Base-by-base conservation (phyloP, 106 monocot species). In the Dendrobium huoshanense region DNA sequence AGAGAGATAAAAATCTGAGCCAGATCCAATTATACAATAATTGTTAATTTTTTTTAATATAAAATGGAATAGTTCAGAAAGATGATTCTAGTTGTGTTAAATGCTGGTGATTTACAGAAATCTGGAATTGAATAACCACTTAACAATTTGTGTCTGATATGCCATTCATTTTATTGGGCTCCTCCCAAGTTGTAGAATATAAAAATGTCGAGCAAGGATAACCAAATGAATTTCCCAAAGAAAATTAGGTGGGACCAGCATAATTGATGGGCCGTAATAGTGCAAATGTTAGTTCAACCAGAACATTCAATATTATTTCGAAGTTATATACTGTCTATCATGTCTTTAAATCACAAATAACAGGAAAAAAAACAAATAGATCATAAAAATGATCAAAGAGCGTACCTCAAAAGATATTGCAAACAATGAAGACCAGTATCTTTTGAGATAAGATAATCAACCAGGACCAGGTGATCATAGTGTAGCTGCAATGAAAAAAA, bases 391-490 rank as follows among this genome's bases (percentile, higher is more conserved):
- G 6, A 29, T 75, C n/a, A 59, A 31, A 10, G 27, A 5, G 75
- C 7, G 51, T 89, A 92, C 96, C 96, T 92, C 83, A 96, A 82
- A 70, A 96, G 85, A 85, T 96, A 96, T 77, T 87, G 84, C 11
- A 84, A 77, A 80, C 88, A 96, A 61, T 81, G 78, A 82, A 94
- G 77, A 55, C 94, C 94, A 45, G 82, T 76, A 85, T 94, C 88
- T 79, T 92, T 96, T 61, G 96, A 96, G 72, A 96, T 90, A 55
- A 96, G 93, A 85, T 96, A 94, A 88, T 96, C 96, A 75, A 96
- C 79, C 76, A 96, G 87, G 75, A 96, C 88, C 49, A 83, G 82
- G 83, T 96, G 94, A 83, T 96, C 96, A 81, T 94, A 96, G 77
- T 92, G 86, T 79, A 96, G 77, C 96, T 96, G 90, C 79, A 81